A percentile compares a stretch with the other conserved stretches of the same genome.
phyloP scores from a whole-genome alignment of 805 yeast genomes.

The Monosporozyma aerobia region DNA sequence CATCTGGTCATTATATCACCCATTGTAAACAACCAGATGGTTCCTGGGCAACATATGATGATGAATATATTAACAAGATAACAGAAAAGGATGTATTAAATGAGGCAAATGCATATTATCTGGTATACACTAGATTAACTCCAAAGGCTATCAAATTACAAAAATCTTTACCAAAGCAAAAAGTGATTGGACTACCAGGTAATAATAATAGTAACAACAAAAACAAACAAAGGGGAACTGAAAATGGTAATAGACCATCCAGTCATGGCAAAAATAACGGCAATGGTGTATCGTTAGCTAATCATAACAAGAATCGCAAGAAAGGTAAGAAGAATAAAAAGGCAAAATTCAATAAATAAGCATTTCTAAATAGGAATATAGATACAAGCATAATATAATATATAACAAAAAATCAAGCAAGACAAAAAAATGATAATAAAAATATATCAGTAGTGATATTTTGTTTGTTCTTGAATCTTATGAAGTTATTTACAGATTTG shows the following conservation, averaged over 20 bases:
- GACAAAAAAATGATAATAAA: not conserved
- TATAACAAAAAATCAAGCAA: not conserved
- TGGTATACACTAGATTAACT: conserved; percentile 72
- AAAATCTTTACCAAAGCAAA: conserved; percentile 5
- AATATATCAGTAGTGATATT: not conserved
- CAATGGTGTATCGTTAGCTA: not conserved
- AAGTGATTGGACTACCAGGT: conserved; percentile 13
- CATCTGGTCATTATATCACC: conserved; percentile 88
- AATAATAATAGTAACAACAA: conserved; percentile 1
- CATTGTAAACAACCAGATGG: conserved; percentile 90
- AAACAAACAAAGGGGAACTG: not conserved
- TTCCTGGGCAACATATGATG: conserved; percentile 90
- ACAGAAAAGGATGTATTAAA: conserved; percentile 64
- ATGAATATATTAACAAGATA: conserved; percentile 71
- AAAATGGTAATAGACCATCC: not conserved
- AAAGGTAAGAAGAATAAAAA: conserved; percentile 26
- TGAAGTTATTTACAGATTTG: not conserved
- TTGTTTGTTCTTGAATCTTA: not conserved
- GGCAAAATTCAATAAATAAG: conserved; percentile 18
- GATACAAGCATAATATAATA: not conserved
- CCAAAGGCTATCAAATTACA: conserved; percentile 35
- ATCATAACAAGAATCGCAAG: conserved; percentile 9
- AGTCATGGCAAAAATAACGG: not conserved
- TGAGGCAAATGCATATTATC: conserved; percentile 85
- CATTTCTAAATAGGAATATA: not conserved